These are phyloP conservation scores for Solanum hybrid DNA, from an alignment of 305 asterid genomes.

Conservation along the genomic window DNA sequence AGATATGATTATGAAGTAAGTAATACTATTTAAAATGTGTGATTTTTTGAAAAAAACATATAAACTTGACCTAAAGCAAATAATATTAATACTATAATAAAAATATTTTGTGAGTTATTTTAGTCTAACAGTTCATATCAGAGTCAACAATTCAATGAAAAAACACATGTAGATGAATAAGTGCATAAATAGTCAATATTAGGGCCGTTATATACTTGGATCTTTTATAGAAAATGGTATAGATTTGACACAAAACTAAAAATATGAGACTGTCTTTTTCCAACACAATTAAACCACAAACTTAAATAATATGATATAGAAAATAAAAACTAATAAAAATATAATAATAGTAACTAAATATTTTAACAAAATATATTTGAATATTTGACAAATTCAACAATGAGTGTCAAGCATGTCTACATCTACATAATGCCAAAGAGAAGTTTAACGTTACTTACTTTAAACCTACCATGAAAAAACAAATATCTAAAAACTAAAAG, in stretches of 20 bases:
- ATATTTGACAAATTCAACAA: background rate
- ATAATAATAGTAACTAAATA: background rate
- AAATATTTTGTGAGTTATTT: background rate
- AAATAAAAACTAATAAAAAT: background rate
- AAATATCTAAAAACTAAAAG: background rate
- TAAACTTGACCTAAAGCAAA: rapidly evolving
- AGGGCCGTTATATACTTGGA: background rate
- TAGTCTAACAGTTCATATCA: rapidly evolving
- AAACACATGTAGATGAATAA: background rate
- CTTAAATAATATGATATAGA: background rate
- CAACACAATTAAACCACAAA: background rate
- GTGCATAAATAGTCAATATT: background rate
- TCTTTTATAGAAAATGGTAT: background rate
- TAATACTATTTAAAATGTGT: background rate
- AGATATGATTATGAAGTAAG: background rate
- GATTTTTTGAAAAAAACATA: background rate
- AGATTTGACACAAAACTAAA: background rate
- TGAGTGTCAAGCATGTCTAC: background rate
- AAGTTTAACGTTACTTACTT: background rate
- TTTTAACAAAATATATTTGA: too few relatives aligned
- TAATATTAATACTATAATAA: background rate
- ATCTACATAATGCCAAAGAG: background rate
- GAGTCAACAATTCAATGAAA: background rate
- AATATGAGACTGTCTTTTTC: background rate
- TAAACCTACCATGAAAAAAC: background rate